Conservation (phyloP, 805 yeast genomes). For the Danielozyma ontarioensis region DNA sequence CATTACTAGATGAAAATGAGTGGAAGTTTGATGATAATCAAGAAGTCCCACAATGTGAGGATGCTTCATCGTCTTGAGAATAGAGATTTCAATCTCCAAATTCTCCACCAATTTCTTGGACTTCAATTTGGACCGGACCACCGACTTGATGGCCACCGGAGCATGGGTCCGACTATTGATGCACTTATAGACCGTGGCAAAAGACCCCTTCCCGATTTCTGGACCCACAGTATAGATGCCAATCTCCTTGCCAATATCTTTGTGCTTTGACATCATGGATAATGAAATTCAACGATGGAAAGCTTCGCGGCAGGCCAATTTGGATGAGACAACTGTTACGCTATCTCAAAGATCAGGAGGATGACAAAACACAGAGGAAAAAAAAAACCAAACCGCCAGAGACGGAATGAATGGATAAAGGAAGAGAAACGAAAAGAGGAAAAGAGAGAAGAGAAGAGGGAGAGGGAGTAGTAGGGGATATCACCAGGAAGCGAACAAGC, state of each 20-base stretch:
- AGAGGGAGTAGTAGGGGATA: too few relatives aligned
- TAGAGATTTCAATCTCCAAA: conserved; percentile 87
- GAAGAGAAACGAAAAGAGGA: too few relatives aligned
- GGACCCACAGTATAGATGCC: conserved; percentile 60
- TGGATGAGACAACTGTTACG: too few relatives aligned
- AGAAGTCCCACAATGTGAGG: conserved; percentile 87
- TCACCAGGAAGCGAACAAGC: too few relatives aligned
- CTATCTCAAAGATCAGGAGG: too few relatives aligned
- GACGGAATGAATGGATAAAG: too few relatives aligned
- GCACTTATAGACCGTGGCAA: conserved; percentile 93
- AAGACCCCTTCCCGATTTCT: conserved; percentile 93
- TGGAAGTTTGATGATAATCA: conserved; percentile 73
- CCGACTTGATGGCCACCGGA: conserved; percentile 86
- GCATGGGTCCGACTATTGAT: conserved; percentile 44
- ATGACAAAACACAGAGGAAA: too few relatives aligned
- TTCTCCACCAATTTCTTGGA: conserved; percentile 86
- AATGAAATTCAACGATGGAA: too few relatives aligned
- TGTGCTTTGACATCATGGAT: not conserved
- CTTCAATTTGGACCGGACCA: conserved; percentile 72
- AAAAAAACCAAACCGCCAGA: too few relatives aligned
- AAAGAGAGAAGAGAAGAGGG: too few relatives aligned
- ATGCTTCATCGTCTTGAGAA: conserved; percentile 80
- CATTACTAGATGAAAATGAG: conserved; percentile 87
- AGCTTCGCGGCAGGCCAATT: too few relatives aligned
- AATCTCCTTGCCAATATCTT: conserved; percentile 10